phyloP scores from a whole-genome alignment of 2,329 filamentous ascomycete genomes.

The Phyllosticta citriasiana region DNA sequence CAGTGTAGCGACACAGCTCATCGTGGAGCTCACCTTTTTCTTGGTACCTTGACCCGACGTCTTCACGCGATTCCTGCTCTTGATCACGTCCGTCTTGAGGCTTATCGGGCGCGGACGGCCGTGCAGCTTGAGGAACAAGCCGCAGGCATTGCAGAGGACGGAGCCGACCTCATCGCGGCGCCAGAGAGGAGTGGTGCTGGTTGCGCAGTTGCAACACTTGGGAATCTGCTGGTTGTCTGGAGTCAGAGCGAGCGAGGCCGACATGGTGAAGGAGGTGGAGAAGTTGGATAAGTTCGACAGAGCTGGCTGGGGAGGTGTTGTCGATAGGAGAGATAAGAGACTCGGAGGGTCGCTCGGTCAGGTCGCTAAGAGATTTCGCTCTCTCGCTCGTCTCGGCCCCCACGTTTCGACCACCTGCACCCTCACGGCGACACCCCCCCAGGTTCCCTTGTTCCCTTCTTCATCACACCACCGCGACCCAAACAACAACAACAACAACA shows the following conservation, averaged over 20 bases:
- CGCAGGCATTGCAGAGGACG: constrained; percentile 97
- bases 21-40: constrained; percentile 58
- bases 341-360: neutral
- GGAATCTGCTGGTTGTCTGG: constrained; percentile 54
- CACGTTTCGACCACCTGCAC: neutral
- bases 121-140: constrained; percentile 93
- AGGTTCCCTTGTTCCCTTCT: no score
- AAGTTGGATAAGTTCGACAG: neutral
- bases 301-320: constrained; percentile 12
- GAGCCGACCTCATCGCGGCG: constrained; percentile 91
- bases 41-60: constrained; percentile 68
- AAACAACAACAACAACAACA: constrained; percentile 10
- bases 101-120: constrained; percentile 87
- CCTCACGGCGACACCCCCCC: no score
- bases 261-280: constrained; percentile 17
- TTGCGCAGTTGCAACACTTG: constrained; percentile 91
- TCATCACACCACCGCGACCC: neutral
- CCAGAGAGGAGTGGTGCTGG: constrained; percentile 93
- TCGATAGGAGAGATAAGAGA: constrained; percentile 40
- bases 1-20: neutral
- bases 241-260: constrained; percentile 12
- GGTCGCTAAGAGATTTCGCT: constrained; percentile 16
- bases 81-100: constrained; percentile 98
- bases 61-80: constrained; percentile 97
- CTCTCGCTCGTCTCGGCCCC: constrained; percentile 1